Evolutionary conservation across 2,329 filamentous ascomycete genomes (phyloP), one percentile per base, ranked within the genome.

Genomic region (Endoconidiophora laricicola): DNA sequence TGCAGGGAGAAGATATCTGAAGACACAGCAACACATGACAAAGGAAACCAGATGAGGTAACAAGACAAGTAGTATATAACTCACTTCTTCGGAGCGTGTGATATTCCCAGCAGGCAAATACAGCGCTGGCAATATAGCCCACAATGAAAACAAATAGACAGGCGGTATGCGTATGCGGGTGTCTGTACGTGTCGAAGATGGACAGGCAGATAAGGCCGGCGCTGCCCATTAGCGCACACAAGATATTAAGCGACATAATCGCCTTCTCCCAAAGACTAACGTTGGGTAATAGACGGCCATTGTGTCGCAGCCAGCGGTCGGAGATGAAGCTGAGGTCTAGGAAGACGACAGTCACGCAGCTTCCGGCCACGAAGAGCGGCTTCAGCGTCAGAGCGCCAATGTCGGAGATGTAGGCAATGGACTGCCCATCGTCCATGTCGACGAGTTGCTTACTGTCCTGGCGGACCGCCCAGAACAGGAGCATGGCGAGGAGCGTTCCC

Each of bases 41-140:
- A 22, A 33, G n/a, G 14, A 36, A 23, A 37, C 10, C 16, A 46
- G 7, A 37, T 14, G 4, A 40, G 9, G 29, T 33, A 33, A 33
- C 12, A 12, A 12, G 29, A 12, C 3, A 33, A 33, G 7, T n/a
- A 6, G 14, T 12, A 52, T 44, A 42, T 14, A 33, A 67, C 72
- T 49, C 63, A 76, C 75, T 81, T 48, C 82, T 78, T 23, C 87
- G 86, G 1, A 96, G 73, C 2, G 85, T 79, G 59, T 91, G 82
- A 63, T 94, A 95, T 63, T 95, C 87, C 68, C 78, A 79, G 69
- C 88, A 95, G 56, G 90, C 83, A 64, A 88, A 90, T 57, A 95
- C 73, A 50, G 90, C 88, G 3, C 81, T 86, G 49, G 94, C 61
- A 49, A 95, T 69, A 63, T 94, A 96, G 33, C 86, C 91, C 12